Evolutionary conservation across 192 early-diverging fungal species (phyloP), one percentile per base, ranked within the genome.

Genomic region (Backusella circina): DNA sequence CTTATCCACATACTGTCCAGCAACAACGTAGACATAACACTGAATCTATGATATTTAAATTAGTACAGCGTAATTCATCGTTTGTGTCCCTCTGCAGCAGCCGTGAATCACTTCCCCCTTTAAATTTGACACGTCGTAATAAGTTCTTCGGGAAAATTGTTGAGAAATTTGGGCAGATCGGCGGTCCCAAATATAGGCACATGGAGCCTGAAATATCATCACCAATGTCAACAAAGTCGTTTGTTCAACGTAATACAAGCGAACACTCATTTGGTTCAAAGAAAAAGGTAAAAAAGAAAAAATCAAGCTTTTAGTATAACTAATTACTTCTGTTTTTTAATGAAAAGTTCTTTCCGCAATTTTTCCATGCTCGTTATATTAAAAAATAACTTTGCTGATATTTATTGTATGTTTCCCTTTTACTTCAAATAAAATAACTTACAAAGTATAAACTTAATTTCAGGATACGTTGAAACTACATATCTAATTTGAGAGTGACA

Each of bases 131-230:
- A 13, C 70, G 70, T 18, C 70, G 41, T 8, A 32, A 41, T 16
- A 71, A 71, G 32, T 61, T 73, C 4, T 73, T 73, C 65, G 71
- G 71, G 15, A 73, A 57, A 38, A 37, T 73, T 1, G 71, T 54
- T 28, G 71, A 61, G 32, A 54, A 54, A 73, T 73, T 73, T 5
- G 54, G 71, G 7, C 47, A 73, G n/a, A 57, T 73, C 5, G 54
- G 71, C n/a, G 36, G 54, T 26, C 71, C 50, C 13, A 32, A 36
- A 64, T 35, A 73, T 37, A 68, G 21, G 12, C 32, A 37, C 33
- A 68, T 68, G 35, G 10, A 35, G 9, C 21, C 67, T 21, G 67
- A 37, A 37, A 33, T 36, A 8, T 68, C 35, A 5, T 68, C 67
- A 23, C 32, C 67, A 1, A 37, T 68, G 33, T 68, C 67, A 12